Evolutionary conservation across 129 eudicot genomes (phyloP), one percentile per base, ranked within the genome.

Genomic region (Tagetes erecta): DNA sequence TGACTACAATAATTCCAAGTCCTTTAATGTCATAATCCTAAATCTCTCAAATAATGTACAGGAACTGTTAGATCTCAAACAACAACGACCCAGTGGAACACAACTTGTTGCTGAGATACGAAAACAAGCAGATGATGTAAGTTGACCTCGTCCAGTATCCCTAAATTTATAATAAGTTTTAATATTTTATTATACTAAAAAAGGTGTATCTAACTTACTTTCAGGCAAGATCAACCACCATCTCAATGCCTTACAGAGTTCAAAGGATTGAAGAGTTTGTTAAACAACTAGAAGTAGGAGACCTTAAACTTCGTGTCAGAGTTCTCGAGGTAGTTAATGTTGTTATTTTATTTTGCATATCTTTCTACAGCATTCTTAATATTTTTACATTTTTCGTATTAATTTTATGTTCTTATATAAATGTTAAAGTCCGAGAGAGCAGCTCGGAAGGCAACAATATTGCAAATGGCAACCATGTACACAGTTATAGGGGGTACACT

Each of bases 191-290:
- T 8, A 53, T 68, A 42, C 70, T 69, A 83, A 72, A 62, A 35
- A 13, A 46, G 12, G 7, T 4, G 31, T 35, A 14, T 78, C 20
- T 42, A 52, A 59, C 6, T 35, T 36, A 64, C 44, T 76, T 77
- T 64, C 92, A 94, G 99, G 97, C 97, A 50, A 83, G 97, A 81
- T 73, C 97, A 73, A 75, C 67, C 81, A 85, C 99, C 14, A 75
- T 94, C 59, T 91, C 99, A 49, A 94, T 94, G 99, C 99, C 99
- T 76, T 94, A 83, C 84, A 78, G 99, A 80, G 88, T 94, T 79
- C 99, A 91, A 82, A 74, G 81, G 59, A 94, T 94, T 70, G 99
- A 94, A 84, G 97, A 94, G 82, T 83, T 94, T 63, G 96, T 85
- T 37, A 91, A 94, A 80, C 96, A 94, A 49, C 88, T 94, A 67